Base-by-base conservation (phyloP, 495 filamentous ascomycete genomes). In the Penicillium arizonense region DNA sequence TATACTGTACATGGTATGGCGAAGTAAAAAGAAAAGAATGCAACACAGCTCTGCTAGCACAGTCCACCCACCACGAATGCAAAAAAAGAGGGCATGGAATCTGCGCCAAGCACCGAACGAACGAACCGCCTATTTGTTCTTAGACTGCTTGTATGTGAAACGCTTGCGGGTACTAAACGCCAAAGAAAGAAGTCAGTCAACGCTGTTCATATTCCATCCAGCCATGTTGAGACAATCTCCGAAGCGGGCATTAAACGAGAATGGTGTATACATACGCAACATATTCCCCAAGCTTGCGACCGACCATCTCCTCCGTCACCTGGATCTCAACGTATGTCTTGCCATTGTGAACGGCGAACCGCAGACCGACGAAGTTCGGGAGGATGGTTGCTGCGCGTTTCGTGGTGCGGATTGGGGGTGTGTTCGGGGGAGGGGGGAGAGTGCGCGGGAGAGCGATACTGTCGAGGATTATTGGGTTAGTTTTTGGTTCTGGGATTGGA, bases 261-360 rank as follows among this genome's bases (percentile, higher is more conserved):
- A 42, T n/a, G 12, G 21, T 20, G 38, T 42, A 24, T 6, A 86
- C 92, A 70, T 83, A 96, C 91, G 82, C 62, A 55, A 91, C 83
- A 71, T 96, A 98, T 76, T 97, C 95, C 55, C 94, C 94, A 63
- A 98, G 77, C 74, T 97, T 98, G 69, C 95, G 87, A 37, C 95
- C 94, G 13, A 98, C 95, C 95, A 98, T 97, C 65, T 97, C 90
- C 71, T 97, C 93, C 36, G 91, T 96, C 53, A 98, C 87, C 41
- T 78, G 77, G 28, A 97, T 77, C 67, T 97, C 95, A 54, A 88
- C 69, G 66, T 98, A 98, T 2, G 79, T 83, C 81, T 96, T 97
- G 58, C 94, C 94, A 69, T 97, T 97, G 66, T 98, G 88, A 18
- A 98, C 83, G 63, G 93, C 88, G 72, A 97, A 98, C 63, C 83